These are phyloP conservation scores for Salix caprea DNA, from an alignment of 345 rosid genomes.

Conservation along the genomic window DNA sequence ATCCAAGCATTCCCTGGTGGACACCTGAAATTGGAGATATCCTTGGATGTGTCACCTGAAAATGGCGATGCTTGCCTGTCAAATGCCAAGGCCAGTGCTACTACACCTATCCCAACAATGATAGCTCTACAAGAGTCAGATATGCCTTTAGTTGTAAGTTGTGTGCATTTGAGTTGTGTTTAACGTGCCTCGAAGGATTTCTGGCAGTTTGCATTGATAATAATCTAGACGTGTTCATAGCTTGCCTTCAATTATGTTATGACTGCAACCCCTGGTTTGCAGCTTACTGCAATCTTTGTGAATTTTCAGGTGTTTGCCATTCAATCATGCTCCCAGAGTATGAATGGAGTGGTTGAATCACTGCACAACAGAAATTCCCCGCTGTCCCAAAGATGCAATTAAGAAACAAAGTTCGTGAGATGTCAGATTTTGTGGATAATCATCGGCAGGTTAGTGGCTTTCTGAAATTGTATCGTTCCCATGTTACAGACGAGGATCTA, in stretches of 20 bases:
- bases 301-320: constrained; percentile 61
- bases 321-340: constrained; percentile 62
- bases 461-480: neutral
- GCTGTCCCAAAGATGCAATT: constrained; percentile 61
- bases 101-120: constrained; percentile 32
- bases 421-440: constrained; percentile 71
- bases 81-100: constrained; percentile 25
- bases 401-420: constrained; percentile 72
- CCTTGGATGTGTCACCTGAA: constrained; percentile 32
- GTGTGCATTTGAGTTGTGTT: neutral
- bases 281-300: constrained; percentile 25
- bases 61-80: constrained; percentile 39
- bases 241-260: neutral
- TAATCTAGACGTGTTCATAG: neutral
- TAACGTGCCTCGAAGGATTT: neutral
- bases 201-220: neutral
- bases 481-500: neutral
- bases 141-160: constrained; percentile 54
- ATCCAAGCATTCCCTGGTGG: constrained; percentile 43
- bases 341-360: constrained; percentile 58
- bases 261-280: neutral
- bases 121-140: constrained; percentile 50
- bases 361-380: constrained; percentile 68
- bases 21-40: constrained; percentile 34
- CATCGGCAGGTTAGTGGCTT: constrained; percentile 81